These are phyloP conservation scores for Aspergillus luchuensis DNA, from an alignment of 2,329 filamentous ascomycete species.

Conservation along the genomic window DNA sequence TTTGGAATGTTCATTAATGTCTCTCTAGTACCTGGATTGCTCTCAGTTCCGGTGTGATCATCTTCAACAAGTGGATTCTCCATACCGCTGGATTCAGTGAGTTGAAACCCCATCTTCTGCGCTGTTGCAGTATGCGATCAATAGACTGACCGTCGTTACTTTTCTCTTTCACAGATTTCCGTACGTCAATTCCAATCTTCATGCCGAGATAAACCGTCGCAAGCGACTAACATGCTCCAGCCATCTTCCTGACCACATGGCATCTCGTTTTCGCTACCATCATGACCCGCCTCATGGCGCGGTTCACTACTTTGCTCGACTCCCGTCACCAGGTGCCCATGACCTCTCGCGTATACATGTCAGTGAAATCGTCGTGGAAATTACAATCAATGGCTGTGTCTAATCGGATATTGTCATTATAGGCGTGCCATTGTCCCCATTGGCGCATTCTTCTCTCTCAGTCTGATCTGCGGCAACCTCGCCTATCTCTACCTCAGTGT, in stretches of 20 bases:
- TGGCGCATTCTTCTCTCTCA: constrained; percentile 92
- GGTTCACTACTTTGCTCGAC: constrained; percentile 84
- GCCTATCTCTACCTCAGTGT: constrained; percentile 95
- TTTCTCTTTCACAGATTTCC: constrained; percentile 41
- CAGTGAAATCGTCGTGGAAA: constrained; percentile 10
- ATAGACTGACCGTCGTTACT: constrained; percentile 13
- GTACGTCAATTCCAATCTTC: constrained; percentile 34
- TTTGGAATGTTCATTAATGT: constrained; percentile 7
- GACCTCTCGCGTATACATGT: constrained; percentile 84
- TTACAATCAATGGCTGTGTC: not conserved
- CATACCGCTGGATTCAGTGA: constrained; percentile 79
- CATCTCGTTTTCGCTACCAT: constrained; percentile 88
- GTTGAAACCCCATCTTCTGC: constrained; percentile 30
- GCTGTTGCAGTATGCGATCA: not conserved
- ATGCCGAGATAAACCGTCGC: not conserved
- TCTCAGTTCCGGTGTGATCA: constrained; percentile 87
- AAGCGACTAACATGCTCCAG: constrained; percentile 26
- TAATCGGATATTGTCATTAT: not conserved
- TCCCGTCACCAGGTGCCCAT: constrained; percentile 94
- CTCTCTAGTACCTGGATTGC: constrained; percentile 77
- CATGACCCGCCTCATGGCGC: constrained; percentile 89
- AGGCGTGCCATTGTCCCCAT: constrained; percentile 86
- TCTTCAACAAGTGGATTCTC: constrained; percentile 99
- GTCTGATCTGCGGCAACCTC: constrained; percentile 93
- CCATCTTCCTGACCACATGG: constrained; percentile 81